Evolutionary conservation across 2,329 filamentous ascomycete genomes (phyloP), one percentile per base, ranked within the genome.

Genomic region (Calonectria pseudoturangicola): DNA sequence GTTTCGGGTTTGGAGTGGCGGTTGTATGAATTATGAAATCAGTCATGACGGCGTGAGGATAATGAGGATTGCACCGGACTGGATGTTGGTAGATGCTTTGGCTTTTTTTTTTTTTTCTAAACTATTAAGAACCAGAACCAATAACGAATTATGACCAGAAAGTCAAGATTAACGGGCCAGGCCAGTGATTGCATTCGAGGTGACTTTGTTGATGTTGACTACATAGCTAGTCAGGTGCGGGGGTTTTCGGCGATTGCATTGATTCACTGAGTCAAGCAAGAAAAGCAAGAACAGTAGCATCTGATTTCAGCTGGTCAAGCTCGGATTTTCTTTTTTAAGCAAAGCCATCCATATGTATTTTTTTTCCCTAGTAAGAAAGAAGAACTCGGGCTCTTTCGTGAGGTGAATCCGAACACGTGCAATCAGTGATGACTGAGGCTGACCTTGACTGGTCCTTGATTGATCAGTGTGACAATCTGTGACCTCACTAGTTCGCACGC

Each of bases 11-110:
- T 47, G 58, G 21, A 43, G 43, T n/a, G 43, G 43, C 16, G 33
- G 62, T 43, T 63, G 67, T 73, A 73, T 73, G 71, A 73, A 73
- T 73, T 66, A 66, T 64, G 71, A 66, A 51, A 73, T 48, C 27
- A 62, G 60, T 60, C 58, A 60, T 51, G 25, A 45, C 51, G 62
- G 51, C 43, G 50, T 13, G 58, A 60, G 51, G 36, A 72, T 45
- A 69, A 36, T 36, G 41, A 50, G 69, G 33, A 68, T 58, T 60
- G 48, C 30, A 50, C 18, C 65, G 60, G 60, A 27, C 54, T 64
- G 67, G 63, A 60, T 43, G 18, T 48, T 27, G 68, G 51, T 73
- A 72, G 70, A 72, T 70, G 58, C 33, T 60, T 36, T 36, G 33
- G 33, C 33, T 36, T 36, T 36, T 58, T 36, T 56, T 10, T 39